Evolutionary conservation across 345 rosid genomes (phyloP), one percentile per base, ranked within the genome.

Genomic region (Angophora floribunda): DNA sequence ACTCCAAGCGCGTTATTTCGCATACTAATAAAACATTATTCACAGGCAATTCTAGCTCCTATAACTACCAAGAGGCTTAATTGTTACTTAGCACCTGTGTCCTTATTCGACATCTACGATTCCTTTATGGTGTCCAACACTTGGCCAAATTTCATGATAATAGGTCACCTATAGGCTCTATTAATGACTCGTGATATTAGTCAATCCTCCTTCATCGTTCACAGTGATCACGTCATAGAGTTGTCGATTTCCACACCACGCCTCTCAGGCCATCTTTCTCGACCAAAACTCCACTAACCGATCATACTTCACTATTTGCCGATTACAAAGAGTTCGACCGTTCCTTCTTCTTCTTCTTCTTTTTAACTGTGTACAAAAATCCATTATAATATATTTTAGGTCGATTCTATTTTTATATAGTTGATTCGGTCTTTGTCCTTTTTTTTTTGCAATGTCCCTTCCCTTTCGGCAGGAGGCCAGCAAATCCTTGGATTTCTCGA

Each of bases 121-220:
- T 15, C 79, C 2, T 4, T 67, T 32, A 9, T 32, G 1, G 7
- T 70, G 24, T 17, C 80, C 12, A 16, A 70, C 16, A 8, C 45
- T 16, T 8, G 4, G 12, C 13, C 13, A 30, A 70, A 5, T 70
- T 16, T 32, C 13, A 16, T 24, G 21, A 32, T 7, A 17, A 16
- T 0, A 0, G 10, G 3, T 4, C 4, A 17, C 21, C 7, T 0
- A 4, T 32, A 17, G 4, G 13, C 80, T 70, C 13, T 32, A 4
- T 67, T 1, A 4, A 32, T 4, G 44, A 15, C 22, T 67, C 44
- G 1, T 0, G 1, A 1, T 32, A 7, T 30, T 30, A 7, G 12
- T 3, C 6, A 0, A 67, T 67, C 1, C 21, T 32, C 79, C 19
- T 67, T 67, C 5, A 36, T 36, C 41, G 4, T 36, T 36, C 41